phyloP scores from a whole-genome alignment of 495 filamentous ascomycete genomes.

The Zalerion maritima region DNA sequence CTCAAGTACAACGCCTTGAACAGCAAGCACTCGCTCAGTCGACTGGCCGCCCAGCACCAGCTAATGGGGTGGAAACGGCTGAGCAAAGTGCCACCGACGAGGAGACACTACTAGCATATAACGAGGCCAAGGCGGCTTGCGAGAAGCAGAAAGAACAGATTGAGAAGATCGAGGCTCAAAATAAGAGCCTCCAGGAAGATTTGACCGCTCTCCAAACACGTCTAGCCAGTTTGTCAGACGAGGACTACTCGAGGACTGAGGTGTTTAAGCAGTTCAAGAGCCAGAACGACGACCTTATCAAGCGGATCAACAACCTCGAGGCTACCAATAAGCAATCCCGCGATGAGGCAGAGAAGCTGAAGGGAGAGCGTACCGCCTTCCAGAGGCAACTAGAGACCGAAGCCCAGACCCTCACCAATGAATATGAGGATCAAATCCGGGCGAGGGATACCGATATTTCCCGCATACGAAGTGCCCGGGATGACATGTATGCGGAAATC shows the following conservation, averaged over 20 bases:
- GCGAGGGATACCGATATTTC: constrained; percentile 72
- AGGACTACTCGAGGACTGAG: constrained; percentile 85
- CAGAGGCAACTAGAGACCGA: constrained; percentile 68
- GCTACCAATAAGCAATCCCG: constrained; percentile 72
- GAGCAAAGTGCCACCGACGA: constrained; percentile 47
- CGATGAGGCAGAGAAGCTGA: constrained; percentile 70
- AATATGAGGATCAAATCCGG: constrained; percentile 67
- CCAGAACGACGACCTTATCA: constrained; percentile 84
- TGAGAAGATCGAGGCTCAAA: constrained; percentile 60
- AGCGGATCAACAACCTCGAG: constrained; percentile 80
- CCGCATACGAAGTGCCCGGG: constrained; percentile 64
- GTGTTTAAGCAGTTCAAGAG: constrained; percentile 82
- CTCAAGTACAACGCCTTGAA: constrained; percentile 84
- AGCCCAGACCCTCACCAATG: constrained; percentile 47
- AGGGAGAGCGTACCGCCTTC: constrained; percentile 71
- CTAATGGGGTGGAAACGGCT: constrained; percentile 39
- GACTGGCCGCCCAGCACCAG: constrained; percentile 33
- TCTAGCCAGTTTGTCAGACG: constrained; percentile 60
- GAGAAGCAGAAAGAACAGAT: constrained; percentile 80
- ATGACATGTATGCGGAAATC: constrained; percentile 70
- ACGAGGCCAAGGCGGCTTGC: constrained; percentile 56
- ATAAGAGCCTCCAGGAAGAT: constrained; percentile 62
- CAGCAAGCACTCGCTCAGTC: constrained; percentile 62
- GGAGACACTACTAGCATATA: constrained; percentile 41
- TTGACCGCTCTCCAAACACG: constrained; percentile 48